Evolutionary conservation across 257 asterid genomes (phyloP).

Genomic region (Solanum medicagineum): DNA sequence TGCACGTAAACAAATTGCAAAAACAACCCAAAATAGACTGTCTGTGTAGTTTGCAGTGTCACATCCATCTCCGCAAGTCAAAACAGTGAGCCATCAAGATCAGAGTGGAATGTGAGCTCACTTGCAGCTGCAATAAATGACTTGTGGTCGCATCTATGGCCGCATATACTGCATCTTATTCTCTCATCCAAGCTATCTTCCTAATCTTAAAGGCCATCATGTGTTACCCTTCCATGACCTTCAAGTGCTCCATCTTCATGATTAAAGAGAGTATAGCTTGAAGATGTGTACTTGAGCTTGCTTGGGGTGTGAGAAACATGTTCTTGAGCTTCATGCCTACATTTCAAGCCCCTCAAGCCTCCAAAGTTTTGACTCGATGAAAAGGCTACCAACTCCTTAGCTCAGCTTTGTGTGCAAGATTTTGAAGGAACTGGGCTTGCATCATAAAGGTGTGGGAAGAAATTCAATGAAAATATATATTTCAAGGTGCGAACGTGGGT

Average conservation of each 20-base stretch:
- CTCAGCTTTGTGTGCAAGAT: not conserved
- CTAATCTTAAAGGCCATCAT: not conserved
- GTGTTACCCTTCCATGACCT: not conserved
- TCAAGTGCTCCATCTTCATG: not conserved
- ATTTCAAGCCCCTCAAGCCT: not conserved
- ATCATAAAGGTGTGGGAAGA: not conserved
- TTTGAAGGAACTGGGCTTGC: not conserved
- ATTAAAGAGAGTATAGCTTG: not conserved
- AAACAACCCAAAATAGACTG: too few relatives aligned
- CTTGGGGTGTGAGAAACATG: not conserved
- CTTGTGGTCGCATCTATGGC: too few relatives aligned
- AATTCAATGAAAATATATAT: not conserved
- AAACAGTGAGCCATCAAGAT: too few relatives aligned
- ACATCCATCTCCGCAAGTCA: too few relatives aligned
- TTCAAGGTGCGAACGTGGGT: not conserved
- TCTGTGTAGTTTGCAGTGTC: too few relatives aligned
- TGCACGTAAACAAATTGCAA: too few relatives aligned
- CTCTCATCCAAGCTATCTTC: not conserved
- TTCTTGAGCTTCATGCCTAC: not conserved
- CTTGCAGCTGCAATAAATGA: too few relatives aligned
- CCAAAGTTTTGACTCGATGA: not conserved
- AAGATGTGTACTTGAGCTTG: not conserved
- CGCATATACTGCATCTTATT: not conserved
- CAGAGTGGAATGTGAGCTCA: too few relatives aligned
- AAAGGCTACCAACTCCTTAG: not conserved